Percentiles rank a stretch among this genome's conserved stretches.
These are phyloP conservation scores for Pichia sp. DNA, from an alignment of 1,139 yeast genomes.

Conservation along the genomic window DNA sequence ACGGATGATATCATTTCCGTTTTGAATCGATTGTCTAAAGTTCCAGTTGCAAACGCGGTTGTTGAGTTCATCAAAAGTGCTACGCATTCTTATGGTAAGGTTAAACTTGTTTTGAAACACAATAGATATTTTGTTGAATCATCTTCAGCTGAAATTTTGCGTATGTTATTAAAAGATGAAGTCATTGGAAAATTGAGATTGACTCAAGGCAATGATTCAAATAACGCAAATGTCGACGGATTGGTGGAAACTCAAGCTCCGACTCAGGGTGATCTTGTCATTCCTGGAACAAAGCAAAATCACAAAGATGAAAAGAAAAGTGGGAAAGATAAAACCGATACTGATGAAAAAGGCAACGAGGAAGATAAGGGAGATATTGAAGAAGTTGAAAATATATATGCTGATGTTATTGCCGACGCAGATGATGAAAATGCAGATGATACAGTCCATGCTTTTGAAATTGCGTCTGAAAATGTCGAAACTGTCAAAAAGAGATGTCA, in stretches of 20 bases:
- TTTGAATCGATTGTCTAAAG: constrained; percentile 80
- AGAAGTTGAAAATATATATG: constrained; percentile 66
- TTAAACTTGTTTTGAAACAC: constrained; percentile 86
- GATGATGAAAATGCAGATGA: constrained; percentile 74
- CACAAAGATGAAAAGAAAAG: constrained; percentile 13
- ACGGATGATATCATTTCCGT: constrained; percentile 93
- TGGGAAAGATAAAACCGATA: constrained; percentile 14
- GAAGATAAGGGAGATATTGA: constrained; percentile 19
- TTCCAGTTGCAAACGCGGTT: constrained; percentile 87
- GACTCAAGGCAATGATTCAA: constrained; percentile 28
- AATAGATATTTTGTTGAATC: constrained; percentile 96
- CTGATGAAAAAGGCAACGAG: constrained; percentile 10
- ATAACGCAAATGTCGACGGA: constrained; percentile 32
- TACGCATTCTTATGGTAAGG: constrained; percentile 93
- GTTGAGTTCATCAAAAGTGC: constrained; percentile 81
- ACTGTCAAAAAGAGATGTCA: constrained; percentile 90
- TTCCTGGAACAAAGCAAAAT: constrained; percentile 50
- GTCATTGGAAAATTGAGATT: constrained; percentile 84
- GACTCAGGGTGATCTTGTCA: constrained; percentile 47
- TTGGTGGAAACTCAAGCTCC: constrained; percentile 52
- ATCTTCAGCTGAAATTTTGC: constrained; percentile 87
- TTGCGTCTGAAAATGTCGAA: constrained; percentile 84
- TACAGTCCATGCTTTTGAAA: constrained; percentile 94
- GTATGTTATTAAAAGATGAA: constrained; percentile 83
- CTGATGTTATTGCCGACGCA: constrained; percentile 73